Conservation (phyloP, 768 basidiomycete species). For the Amanita pseudoporphyria region DNA sequence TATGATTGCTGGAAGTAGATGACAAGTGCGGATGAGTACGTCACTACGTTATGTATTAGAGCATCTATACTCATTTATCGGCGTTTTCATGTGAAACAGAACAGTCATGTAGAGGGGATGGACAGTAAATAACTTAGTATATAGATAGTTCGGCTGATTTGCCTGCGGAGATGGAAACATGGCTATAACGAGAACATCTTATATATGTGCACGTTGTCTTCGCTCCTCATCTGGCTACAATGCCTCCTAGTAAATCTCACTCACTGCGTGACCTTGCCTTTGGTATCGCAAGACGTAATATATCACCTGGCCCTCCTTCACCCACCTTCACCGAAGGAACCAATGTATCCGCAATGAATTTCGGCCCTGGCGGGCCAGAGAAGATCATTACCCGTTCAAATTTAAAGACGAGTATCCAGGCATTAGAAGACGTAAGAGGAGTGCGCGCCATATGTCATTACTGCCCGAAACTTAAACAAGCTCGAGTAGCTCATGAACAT, state of each 20-base stretch:
- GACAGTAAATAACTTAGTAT: neutral
- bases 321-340: conserved; percentile 81
- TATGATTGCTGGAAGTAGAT: conserved; percentile 33
- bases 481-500: conserved; percentile 56
- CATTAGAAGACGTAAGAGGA: conserved; percentile 67
- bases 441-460: conserved; percentile 1
- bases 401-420: conserved; percentile 67
- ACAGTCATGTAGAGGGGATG: neutral
- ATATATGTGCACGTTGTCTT: neutral
- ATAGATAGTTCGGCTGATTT: neutral
- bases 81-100: neutral
- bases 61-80: neutral
- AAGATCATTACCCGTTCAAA: conserved; percentile 79
- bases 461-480: neutral
- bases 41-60: neutral
- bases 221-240: conserved; percentile 11
- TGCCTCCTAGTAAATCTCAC: conserved; percentile 38
- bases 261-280: conserved; percentile 48
- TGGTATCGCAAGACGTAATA: conserved; percentile 30
- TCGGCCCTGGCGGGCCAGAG: conserved; percentile 62
- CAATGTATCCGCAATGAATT: conserved; percentile 67
- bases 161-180: conserved; percentile 7
- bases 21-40: neutral
- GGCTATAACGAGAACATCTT: neutral
- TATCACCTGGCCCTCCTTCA: conserved; percentile 58